Conservation (phyloP, 106 monocot genomes). For the Agapanthus africanus region DNA sequence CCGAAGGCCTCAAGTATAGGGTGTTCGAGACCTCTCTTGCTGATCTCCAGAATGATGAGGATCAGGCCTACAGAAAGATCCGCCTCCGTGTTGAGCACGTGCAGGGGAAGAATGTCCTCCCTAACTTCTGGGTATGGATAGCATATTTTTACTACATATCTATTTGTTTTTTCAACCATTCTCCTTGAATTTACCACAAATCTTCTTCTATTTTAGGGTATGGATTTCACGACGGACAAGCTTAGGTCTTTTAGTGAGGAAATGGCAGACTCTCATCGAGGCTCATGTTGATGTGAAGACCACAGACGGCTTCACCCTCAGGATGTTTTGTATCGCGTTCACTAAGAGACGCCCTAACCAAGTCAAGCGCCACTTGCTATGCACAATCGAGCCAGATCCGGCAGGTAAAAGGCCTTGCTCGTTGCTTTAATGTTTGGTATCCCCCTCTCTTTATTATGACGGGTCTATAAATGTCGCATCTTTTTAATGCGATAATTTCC, state of each 20-base stretch:
- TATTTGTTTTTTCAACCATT: not conserved
- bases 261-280: constrained; percentile 89
- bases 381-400: constrained; percentile 82
- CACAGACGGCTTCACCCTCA: constrained; percentile 69
- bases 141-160: not conserved
- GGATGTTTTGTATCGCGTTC: constrained; percentile 91
- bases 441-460: no score
- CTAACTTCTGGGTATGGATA: constrained; percentile 84
- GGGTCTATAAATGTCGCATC: no score
- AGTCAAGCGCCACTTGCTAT: constrained; percentile 88
- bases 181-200: no score
- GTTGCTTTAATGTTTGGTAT: no score
- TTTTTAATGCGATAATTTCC: no score
- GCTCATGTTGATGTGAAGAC: constrained; percentile 97
- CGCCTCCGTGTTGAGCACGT: constrained; percentile 78
- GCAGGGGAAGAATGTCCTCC: constrained; percentile 87
- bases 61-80: constrained; percentile 88
- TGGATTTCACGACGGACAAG: constrained; percentile 88
- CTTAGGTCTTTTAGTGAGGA: constrained; percentile 73
- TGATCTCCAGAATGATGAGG: constrained; percentile 89
- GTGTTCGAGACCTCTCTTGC: constrained; percentile 83
- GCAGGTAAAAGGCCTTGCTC: no score
- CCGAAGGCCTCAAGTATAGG: constrained; percentile 86
- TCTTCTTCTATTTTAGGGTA: constrained; percentile 40
- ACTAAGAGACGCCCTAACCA: constrained; percentile 86